Evolutionary conservation across 2,329 filamentous ascomycete genomes (phyloP).

Genomic region (Metarhizium robertsii): DNA sequence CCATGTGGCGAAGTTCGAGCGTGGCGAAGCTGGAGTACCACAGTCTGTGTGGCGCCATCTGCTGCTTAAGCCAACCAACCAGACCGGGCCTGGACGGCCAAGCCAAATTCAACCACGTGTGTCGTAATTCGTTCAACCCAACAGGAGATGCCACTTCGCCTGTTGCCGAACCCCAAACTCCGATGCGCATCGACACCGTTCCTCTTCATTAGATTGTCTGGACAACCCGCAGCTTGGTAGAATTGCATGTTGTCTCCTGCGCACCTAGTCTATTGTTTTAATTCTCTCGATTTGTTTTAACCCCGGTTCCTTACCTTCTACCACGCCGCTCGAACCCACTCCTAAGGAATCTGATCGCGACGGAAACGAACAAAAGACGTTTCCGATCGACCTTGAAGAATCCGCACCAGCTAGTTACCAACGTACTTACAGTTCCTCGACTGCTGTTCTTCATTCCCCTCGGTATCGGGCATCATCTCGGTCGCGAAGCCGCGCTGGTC

Average conservation of each 20-base stretch:
- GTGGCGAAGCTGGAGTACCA: too few relatives aligned
- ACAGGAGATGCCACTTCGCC: not conserved
- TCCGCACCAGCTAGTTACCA: not conserved
- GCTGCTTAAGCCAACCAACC: not conserved
- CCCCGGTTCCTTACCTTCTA: not conserved
- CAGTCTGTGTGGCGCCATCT: too few relatives aligned
- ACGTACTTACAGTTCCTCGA: not conserved
- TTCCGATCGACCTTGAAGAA: not conserved
- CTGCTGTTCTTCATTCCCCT: not conserved
- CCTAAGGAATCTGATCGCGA: not conserved
- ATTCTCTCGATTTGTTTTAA: not conserved
- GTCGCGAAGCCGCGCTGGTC: slow-evolving; percentile 24
- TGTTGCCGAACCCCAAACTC: not conserved
- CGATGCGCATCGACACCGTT: not conserved
- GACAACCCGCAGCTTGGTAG: not conserved
- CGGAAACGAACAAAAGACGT: not conserved
- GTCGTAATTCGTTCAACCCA: slow-evolving; percentile 1
- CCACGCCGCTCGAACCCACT: not conserved
- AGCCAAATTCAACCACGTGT: slow-evolving; percentile 6
- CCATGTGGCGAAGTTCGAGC: too few relatives aligned
- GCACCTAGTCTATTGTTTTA: not conserved
- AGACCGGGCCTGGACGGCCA: not conserved
- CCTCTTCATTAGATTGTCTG: not conserved
- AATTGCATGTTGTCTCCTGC: not conserved
- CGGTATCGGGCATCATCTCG: not conserved